Evolutionary conservation across 1,284 basidiomycete species (phyloP), one percentile per base, ranked within the genome.

Genomic region (Ustilago lituana): DNA sequence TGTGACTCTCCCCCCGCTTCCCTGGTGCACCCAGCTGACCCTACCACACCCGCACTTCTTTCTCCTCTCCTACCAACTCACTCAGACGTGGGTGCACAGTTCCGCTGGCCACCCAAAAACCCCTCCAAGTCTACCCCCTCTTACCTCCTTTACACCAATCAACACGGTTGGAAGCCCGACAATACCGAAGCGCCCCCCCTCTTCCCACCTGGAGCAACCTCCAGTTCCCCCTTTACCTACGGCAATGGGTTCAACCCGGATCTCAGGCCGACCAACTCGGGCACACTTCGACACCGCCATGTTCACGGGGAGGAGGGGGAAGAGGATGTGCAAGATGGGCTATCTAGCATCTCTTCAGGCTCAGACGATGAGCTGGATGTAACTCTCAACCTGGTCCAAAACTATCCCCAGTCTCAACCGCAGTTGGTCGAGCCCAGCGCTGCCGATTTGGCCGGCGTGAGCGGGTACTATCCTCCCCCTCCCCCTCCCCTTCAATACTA

Each of bases 181-280:
- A 37, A 20, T 6, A 40, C 11, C 1, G 23, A 49, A 24, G 45
- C 53, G 8, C 38, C 49, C 1, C 26, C 23, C 3, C 35, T 51
- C 0, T 60, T 62, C 14, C 55, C 64, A 2, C 50, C 65, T 2
- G 53, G 45, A 14, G 39, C 60, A 8, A 31, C 57, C 2, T 86
- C 87, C 1, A 81, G 85, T 19, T 88, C 87, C 1, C 90, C 93
- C 5, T 95, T 93, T 88, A 92, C 92, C 7, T 95, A 91, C 77
- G 89, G 90, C 64, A 88, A 89, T 46, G 90, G 47, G 3, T 63
- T 79, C 39, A 79, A 79, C 31, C 76, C 77, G 1, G 15, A 11
- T 1, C 48, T 70, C 2, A 41, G 17, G 14, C 62, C 67, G 0
- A 49, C 32, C 5, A 61, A 64, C 27, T 35, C 31, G 15, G 11